phyloP scores from a whole-genome alignment of 805 yeast species.

The Lipomyces japonicus region DNA sequence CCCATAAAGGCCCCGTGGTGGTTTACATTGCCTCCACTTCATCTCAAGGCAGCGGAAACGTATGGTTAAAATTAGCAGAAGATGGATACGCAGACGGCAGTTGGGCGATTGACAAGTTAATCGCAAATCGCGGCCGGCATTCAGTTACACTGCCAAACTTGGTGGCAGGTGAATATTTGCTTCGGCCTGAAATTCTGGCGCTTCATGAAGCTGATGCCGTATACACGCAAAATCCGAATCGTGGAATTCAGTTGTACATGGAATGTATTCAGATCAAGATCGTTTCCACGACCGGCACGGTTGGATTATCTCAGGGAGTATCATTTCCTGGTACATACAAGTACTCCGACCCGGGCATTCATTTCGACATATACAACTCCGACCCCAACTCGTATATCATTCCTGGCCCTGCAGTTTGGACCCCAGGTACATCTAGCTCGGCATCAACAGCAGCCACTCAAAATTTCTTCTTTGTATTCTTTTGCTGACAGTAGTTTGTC shows the following conservation, averaged over 20 bases:
- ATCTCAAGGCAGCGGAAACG: conserved; percentile 8
- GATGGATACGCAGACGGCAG: conserved; percentile 6
- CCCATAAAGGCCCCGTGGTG: conserved; percentile 20
- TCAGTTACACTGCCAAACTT: conserved; percentile 17
- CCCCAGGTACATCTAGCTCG: conserved; percentile 1
- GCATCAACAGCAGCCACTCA: no score
- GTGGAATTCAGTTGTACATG: conserved; percentile 22
- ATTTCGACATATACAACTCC: conserved; percentile 13
- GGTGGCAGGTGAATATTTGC: conserved; percentile 17
- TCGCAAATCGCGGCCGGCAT: conserved; percentile 15
- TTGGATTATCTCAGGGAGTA: conserved; percentile 13
- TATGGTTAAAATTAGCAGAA: conserved; percentile 23
- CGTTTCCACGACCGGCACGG: conserved; percentile 7
- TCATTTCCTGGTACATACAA: conserved; percentile 24
- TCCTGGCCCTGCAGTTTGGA: conserved; percentile 26
- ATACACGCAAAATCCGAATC: conserved; percentile 5
- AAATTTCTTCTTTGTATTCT: no score
- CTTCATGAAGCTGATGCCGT: conserved; percentile 12
- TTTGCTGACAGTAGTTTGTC: no score
- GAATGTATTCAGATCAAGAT: conserved; percentile 19
- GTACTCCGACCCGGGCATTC: conserved; percentile 21
- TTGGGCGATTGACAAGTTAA: conserved; percentile 19
- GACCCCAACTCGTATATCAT: conserved; percentile 10
- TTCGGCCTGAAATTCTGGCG: conserved; percentile 23
- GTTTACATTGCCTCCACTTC: conserved; percentile 19